phyloP scores from a whole-genome alignment of 257 asterid genomes.

The Solanum chmielewskii region DNA sequence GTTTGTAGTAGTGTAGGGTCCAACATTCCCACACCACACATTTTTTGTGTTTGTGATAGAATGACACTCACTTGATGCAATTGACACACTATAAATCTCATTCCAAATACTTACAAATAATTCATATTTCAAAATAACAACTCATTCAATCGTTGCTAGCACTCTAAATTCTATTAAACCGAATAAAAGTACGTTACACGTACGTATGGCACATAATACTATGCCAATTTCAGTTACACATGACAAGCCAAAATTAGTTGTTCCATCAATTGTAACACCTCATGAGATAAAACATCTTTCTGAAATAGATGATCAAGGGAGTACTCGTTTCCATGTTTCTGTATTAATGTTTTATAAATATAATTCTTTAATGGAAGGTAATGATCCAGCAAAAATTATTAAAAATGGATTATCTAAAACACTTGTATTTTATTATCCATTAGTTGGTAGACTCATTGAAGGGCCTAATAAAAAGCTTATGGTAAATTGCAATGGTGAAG shows the following conservation, averaged over 20 bases:
- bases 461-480: neutral
- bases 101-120: neutral
- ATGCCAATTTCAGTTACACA: neutral
- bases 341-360: neutral
- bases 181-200: neutral
- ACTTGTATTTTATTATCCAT: constrained; percentile 6
- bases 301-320: neutral
- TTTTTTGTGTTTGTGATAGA: neutral
- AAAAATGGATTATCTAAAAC: constrained; percentile 8
- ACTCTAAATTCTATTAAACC: no score
- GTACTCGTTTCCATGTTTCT: neutral
- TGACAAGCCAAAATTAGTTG: neutral
- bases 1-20: neutral
- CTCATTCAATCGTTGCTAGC: no score
- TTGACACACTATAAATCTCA: neutral
- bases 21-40: neutral
- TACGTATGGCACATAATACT: neutral
- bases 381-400: neutral
- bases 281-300: neutral
- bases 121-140: neutral
- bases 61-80: neutral
- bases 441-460: constrained; percentile 10
- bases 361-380: neutral
- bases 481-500: constrained; percentile 8
- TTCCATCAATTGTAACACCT: neutral